Conservation (phyloP, 1,139 yeast species). For the Hemisphaericaspora lyxosophila region DNA sequence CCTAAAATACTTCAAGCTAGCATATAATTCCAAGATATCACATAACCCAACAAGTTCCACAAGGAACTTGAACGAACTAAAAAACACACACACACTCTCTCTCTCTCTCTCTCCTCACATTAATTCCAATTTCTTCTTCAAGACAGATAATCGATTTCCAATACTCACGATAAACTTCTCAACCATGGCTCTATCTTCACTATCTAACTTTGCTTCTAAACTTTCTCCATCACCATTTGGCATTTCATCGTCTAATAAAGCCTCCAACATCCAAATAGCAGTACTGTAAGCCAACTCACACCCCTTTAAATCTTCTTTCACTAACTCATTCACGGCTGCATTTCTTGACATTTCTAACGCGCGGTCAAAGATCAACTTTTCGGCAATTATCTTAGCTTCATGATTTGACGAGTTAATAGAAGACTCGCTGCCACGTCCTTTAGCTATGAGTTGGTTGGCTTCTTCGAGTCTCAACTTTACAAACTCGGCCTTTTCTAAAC, state of each 20-base stretch:
- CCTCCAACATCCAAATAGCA: constrained; percentile 93
- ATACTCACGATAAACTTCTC: constrained; percentile 75
- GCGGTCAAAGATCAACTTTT: constrained; percentile 83
- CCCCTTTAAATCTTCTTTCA: constrained; percentile 69
- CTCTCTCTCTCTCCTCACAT: too few relatives aligned
- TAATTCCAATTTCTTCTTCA: constrained; percentile 45
- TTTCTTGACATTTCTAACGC: constrained; percentile 89
- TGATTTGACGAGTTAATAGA: constrained; percentile 1
- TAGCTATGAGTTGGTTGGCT: constrained; percentile 34
- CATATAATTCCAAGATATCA: too few relatives aligned
- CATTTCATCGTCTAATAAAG: constrained; percentile 61
- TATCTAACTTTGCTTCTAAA: constrained; percentile 49
- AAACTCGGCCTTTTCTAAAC: constrained; percentile 84
- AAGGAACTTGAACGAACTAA: too few relatives aligned
- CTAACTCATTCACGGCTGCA: constrained; percentile 86
- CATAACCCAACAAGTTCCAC: too few relatives aligned
- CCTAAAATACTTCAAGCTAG: too few relatives aligned
- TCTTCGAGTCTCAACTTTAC: constrained; percentile 58
- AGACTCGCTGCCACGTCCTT: constrained; percentile 8
- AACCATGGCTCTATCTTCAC: constrained; percentile 70
- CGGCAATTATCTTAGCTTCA: constrained; percentile 54
- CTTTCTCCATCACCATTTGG: constrained; percentile 21
- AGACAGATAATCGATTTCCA: constrained; percentile 62
- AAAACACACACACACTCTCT: too few relatives aligned
- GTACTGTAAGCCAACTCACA: constrained; percentile 90